Evolutionary conservation across 352 stramenopile species (phyloP).

Genomic region (Pythium brassicae): DNA sequence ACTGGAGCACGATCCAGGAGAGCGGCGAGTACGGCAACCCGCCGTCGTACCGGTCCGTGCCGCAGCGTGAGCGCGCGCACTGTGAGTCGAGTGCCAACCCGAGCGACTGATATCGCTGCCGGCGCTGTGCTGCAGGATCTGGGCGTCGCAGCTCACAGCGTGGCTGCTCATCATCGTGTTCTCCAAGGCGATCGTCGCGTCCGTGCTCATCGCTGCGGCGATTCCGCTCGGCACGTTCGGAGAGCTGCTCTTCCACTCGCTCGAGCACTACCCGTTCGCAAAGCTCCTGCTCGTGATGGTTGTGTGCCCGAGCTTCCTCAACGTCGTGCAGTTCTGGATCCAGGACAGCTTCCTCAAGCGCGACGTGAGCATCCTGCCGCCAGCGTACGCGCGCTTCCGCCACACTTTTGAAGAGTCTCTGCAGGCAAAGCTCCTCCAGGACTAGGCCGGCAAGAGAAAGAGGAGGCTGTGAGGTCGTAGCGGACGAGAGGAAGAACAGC

Average conservation of each 20-base stretch:
- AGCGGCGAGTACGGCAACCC: constrained; percentile 75
- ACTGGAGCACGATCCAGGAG: constrained; percentile 71
- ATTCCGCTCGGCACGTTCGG: constrained; percentile 50
- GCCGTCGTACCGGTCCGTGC: constrained; percentile 44
- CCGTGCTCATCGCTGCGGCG: constrained; percentile 52
- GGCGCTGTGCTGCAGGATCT: constrained; percentile 27
- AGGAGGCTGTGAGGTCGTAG: too few relatives aligned
- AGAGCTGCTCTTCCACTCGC: constrained; percentile 57
- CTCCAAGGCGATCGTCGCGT: constrained; percentile 74
- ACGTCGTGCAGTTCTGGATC: constrained; percentile 85
- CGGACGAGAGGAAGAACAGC: neutral
- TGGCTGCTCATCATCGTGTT: constrained; percentile 80
- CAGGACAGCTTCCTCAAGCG: constrained; percentile 83
- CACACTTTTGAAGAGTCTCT: constrained; percentile 67
- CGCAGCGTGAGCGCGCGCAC: neutral
- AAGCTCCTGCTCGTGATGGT: constrained; percentile 80
- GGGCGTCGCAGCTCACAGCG: constrained; percentile 45
- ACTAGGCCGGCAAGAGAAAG: constrained; percentile 9
- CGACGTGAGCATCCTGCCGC: constrained; percentile 55
- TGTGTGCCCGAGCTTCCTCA: constrained; percentile 79
- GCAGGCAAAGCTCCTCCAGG: constrained; percentile 57
- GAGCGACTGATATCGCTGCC: neutral
- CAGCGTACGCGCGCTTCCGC: constrained; percentile 53
- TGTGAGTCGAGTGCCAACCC: too few relatives aligned
- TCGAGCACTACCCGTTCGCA: constrained; percentile 56